Evolutionary conservation across 179 eudicot genomes (phyloP), one percentile per base, ranked within the genome.

Genomic region (Spergularia azorica): DNA sequence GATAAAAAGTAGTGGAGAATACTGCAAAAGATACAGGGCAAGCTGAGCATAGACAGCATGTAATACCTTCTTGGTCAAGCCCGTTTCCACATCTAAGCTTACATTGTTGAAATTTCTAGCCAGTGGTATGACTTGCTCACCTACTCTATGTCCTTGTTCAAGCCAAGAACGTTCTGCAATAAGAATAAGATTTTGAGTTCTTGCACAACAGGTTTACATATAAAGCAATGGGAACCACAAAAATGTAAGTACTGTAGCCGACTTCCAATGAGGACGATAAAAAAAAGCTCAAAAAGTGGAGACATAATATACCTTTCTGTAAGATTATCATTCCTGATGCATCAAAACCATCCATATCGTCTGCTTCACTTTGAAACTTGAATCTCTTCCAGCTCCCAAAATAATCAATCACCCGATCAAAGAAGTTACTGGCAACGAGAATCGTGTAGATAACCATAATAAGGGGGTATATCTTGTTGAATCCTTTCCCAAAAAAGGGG

Each of bases 401-500:
- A 79, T 80, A 90, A 67, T 85, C 84, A 80, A 90, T 86, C 74
- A 96, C 83, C 76, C 92, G 91, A 78, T 89, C 89, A 84, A 96
- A 94, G 93, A 92, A 93, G 80, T 90, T 94, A 81, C 97, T 84
- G 16, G 91, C 97, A 76, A 96, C 93, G 85, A 96, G 79, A 57
- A 96, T 77, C 0, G 98, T 96, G 76, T 89, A 96, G 21, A 96
- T 76, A 82, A 96, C 98, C 99, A 96, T 96, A 70, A 96, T 90
- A 72, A 96, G 96, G 2, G 98, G 99, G 82, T 88, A 96, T 1
- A 96, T 88, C 86, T 84, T 90, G 88, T 96, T 96, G 82, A 96
- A 96, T 60, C 90, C 89, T 78, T 72, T 75, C 60, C 99, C 99
- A 60, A 96, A 96, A 84, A 96, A 96, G 67, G 99, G 99, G 61